Percentiles rank a stretch among this genome's conserved stretches.
Conservation (phyloP, 176 grass and related monocot genomes). For the Carex pumila region DNA sequence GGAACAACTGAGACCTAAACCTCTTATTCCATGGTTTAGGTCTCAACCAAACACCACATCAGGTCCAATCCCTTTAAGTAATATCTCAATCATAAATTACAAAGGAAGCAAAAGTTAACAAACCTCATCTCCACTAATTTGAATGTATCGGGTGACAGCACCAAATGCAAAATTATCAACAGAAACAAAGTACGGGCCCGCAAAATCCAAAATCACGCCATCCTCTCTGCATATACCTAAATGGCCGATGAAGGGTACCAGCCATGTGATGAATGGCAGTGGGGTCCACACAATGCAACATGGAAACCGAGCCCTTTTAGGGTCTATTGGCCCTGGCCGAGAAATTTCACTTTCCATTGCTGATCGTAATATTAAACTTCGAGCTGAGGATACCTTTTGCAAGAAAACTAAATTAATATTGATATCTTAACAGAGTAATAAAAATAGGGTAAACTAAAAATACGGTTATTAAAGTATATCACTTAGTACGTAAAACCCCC, state of each 20-base stretch:
- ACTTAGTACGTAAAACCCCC: not conserved
- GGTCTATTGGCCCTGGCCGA: conserved; percentile 46
- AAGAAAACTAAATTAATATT: not conserved
- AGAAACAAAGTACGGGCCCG: conserved; percentile 80
- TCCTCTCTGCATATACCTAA: conserved; percentile 94
- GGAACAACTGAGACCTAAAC: too few species aligned
- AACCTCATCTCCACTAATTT: conserved; percentile 66
- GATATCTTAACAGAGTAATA: not conserved
- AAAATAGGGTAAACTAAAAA: not conserved
- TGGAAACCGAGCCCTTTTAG: conserved; percentile 74
- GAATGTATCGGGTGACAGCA: conserved; percentile 65
- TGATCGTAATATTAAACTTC: not conserved
- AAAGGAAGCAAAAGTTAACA: not conserved
- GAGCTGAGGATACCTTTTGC: conserved; percentile 5
- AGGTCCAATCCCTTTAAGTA: not conserved
- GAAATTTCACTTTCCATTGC: conserved; percentile 39
- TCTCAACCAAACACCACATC: too few species aligned
- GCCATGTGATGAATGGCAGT: conserved; percentile 83
- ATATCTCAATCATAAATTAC: not conserved
- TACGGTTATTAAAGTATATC: not conserved
- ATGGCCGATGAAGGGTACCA: conserved; percentile 87
- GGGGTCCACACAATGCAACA: conserved; percentile 91
- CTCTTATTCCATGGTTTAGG: too few species aligned
- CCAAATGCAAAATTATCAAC: conserved; percentile 95
- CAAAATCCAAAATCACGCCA: conserved; percentile 89